Conservation (phyloP, 2,329 filamentous ascomycete species). For the Microsporum ferrugineum region DNA sequence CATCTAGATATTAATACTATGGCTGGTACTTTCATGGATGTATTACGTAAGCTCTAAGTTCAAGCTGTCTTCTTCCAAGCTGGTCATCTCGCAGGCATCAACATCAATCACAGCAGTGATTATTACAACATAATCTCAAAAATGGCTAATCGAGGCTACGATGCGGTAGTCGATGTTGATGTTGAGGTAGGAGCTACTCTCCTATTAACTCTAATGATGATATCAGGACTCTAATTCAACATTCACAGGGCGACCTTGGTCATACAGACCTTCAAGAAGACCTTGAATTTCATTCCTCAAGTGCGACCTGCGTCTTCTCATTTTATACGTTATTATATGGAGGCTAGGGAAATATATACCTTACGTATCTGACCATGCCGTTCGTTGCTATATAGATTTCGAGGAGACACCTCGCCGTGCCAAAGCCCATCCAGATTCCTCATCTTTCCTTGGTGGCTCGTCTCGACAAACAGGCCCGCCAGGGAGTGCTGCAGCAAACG, state of each 20-base stretch:
- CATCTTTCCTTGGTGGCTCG: slow-evolving; percentile 39
- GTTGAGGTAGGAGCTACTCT: slow-evolving; percentile 58
- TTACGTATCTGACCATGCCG: neutral
- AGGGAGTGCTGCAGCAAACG: slow-evolving; percentile 51
- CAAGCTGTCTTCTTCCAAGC: neutral
- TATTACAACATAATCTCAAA: neutral
- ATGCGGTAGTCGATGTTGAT: slow-evolving; percentile 95
- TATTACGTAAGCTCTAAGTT: neutral
- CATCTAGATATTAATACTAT: neutral
- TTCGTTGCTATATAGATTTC: slow-evolving; percentile 46
- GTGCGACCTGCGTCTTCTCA: slow-evolving; percentile 30
- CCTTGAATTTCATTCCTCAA: slow-evolving; percentile 94
- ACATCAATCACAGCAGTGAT: neutral
- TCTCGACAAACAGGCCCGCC: slow-evolving; percentile 31
- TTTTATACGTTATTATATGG: neutral
- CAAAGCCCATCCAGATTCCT: slow-evolving; percentile 38
- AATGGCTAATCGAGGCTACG: slow-evolving; percentile 82
- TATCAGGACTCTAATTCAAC: slow-evolving; percentile 7
- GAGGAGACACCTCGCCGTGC: slow-evolving; percentile 46
- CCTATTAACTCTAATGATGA: neutral
- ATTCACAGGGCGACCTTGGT: slow-evolving; percentile 74
- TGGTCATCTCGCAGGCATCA: slow-evolving; percentile 2
- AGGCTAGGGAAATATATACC: neutral
- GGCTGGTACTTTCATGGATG: neutral
- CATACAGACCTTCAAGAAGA: slow-evolving; percentile 98